Evolutionary conservation across 164 flowering plant species (phyloP), one percentile per base, ranked within the genome.

Genomic region (Echeveria elegans): DNA sequence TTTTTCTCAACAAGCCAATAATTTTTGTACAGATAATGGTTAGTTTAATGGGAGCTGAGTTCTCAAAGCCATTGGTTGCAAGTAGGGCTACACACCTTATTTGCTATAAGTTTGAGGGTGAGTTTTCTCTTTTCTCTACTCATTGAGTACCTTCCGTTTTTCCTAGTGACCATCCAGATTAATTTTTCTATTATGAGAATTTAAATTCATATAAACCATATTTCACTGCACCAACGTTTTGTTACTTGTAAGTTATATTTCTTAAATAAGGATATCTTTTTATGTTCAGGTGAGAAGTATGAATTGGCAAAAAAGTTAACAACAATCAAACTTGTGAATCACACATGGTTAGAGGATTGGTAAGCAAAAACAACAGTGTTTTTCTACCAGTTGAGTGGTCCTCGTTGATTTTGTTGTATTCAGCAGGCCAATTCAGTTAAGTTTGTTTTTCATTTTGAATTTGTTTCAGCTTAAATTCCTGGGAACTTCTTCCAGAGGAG

Each of bases 61-160:
- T 94, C 74, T 85, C 92, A 30, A 94, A 89, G 79, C 93, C 99
- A 32, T 48, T 94, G 83, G 81, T 84, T 40, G 96, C 96, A 66
- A 83, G 80, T 78, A 86, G 80, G 74, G 89, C 87, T 56, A 91
- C 99, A 52, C 99, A 94, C 82, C 96, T 91, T 47, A 79, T 94
- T 70, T 94, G 99, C 85, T 94, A 89, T 83, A 91, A 91, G 72
- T 88, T 86, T 80, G 99, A 94, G 68, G 95, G 99, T 91, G 43
- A 3, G 78, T 34, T 70, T n/a, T n/a, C n/a, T n/a, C n/a, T n/a
- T n/a, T n/a, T n/a, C n/a, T n/a, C n/a, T n/a, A n/a, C n/a, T n/a
- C n/a, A n/a, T n/a, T n/a, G n/a, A n/a, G n/a, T n/a, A n/a, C n/a
- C n/a, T n/a, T n/a, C n/a, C 60, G 66, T 36, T 71, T 12, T 66